Evolutionary conservation across 202 grass and related monocot genomes (phyloP).

Genomic region (Dendrocalamus latiflorus): DNA sequence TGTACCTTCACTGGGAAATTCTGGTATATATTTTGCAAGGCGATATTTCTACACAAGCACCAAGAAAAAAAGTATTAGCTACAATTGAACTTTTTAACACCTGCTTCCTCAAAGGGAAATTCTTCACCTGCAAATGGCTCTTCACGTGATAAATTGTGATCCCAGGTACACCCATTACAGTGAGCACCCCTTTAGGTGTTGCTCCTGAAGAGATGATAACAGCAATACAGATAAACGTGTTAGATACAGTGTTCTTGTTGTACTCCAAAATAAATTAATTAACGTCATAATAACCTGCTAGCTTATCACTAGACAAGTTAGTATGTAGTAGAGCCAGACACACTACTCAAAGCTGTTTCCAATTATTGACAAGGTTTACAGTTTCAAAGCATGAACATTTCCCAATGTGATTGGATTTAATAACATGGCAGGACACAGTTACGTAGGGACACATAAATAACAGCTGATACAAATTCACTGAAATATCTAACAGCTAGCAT

Average conservation of each 20-base stretch:
- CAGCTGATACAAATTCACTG: not conserved
- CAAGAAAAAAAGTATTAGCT: conserved; percentile 30
- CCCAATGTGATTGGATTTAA: conserved; percentile 38
- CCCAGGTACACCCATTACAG: conserved; percentile 94
- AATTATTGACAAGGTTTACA: conserved; percentile 10
- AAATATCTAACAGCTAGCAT: not conserved
- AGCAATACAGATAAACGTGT: not conserved
- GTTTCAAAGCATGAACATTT: conserved; percentile 26
- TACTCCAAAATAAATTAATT: conserved; percentile 15
- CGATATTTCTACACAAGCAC: conserved; percentile 73
- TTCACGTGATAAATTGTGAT: conserved; percentile 99
- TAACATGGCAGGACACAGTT: conserved; percentile 12
- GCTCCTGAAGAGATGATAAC: conserved; percentile 54
- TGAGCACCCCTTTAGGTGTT: conserved; percentile 97
- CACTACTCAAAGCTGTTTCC: conserved; percentile 9
- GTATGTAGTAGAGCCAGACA: conserved; percentile 3
- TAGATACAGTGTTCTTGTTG: not conserved
- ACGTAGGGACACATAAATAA: conserved; percentile 12
- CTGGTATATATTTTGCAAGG: conserved; percentile 95
- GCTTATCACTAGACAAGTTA: conserved; percentile 11
- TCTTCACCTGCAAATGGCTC: conserved; percentile 86
- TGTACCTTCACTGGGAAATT: conserved; percentile 82
- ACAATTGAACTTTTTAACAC: not conserved
- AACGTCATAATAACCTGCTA: conserved; percentile 16
- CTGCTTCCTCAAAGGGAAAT: not conserved